Conservation (phyloP, 2,329 filamentous ascomycete species). For the Whalleya microplaca region DNA sequence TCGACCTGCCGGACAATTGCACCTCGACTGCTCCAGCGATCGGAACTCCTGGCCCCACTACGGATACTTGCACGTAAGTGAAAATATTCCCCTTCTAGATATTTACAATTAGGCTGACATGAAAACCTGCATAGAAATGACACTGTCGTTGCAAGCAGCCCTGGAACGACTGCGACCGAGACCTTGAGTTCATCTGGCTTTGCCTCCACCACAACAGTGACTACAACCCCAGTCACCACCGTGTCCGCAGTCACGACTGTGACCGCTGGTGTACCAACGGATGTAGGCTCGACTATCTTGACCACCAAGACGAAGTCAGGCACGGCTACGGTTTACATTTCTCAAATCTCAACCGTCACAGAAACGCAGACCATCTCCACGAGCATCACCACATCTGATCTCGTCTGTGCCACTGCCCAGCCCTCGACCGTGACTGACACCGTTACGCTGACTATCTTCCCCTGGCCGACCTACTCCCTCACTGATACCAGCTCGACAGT, state of each 20-base stretch:
- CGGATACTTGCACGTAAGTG: neutral
- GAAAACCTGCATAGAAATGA: neutral
- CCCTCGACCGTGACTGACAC: constrained; percentile 16
- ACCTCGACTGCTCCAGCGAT: neutral
- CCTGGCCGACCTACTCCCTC: too few species aligned
- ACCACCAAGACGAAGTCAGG: neutral
- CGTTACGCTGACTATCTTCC: constrained; percentile 1
- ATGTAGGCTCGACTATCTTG: neutral
- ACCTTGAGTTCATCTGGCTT: neutral
- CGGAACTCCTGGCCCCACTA: neutral
- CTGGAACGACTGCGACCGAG: neutral
- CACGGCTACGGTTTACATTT: constrained; percentile 4
- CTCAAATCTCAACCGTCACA: neutral
- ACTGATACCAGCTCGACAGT: neutral
- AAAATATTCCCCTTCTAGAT: neutral
- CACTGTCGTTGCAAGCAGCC: neutral
- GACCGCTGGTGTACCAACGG: neutral
- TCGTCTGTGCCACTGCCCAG: neutral
- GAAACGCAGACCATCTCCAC: neutral
- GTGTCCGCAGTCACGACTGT: neutral
- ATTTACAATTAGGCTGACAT: neutral
- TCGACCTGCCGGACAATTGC: neutral
- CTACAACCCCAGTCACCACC: neutral
- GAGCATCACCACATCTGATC: constrained; percentile 3
- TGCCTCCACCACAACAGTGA: neutral